Evolutionary conservation across 306 rosid species (phyloP), one percentile per base, ranked within the genome.

Genomic region (Quercus alba): DNA sequence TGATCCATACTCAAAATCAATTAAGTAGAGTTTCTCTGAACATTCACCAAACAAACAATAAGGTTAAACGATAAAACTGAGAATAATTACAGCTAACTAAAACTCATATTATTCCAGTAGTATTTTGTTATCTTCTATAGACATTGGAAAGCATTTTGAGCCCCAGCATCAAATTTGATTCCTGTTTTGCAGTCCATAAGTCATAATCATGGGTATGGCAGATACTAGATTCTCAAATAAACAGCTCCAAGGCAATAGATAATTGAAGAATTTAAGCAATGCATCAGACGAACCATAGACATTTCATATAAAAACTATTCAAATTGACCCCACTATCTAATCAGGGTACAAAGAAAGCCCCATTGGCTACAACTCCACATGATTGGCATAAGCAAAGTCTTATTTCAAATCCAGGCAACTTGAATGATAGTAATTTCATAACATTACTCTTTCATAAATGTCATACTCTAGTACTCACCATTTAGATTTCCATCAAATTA

Each of bases 1-100:
- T 26, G 98, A 93, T 72, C 93, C 99, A 52, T 96, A 96, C 90
- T 96, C 99, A 51, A 93, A 96, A 86, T 96, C 99, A 56, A 96
- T 96, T 79, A 96, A 66, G 87, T 96, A 90, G 41, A 96, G 90
- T 81, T 87, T 91, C 70, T 82, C 99, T 96, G 91, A 59, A 89
- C 68, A 85, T 76, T 85, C 57, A 73, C 61, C 73, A 81, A 77
- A 84, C 54, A n/a, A 62, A 58, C 38, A 76, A 82, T 19, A 75
- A 68, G 56, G 78, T 77, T 59, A 82, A 41, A 68, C 10, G 3
- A 38, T 33, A 87, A 75, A 51, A 58, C 31, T 31, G 75, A 81
- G 77, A 46, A 70, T 46, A 55, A 56, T 79, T 23, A 7, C 69
- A 76, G 70, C 25, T 58, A 83, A 68, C 58, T 62, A 74, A 79